Evolutionary conservation across 805 yeast species (phyloP).

Genomic region (Cephaloascus fragrans): DNA sequence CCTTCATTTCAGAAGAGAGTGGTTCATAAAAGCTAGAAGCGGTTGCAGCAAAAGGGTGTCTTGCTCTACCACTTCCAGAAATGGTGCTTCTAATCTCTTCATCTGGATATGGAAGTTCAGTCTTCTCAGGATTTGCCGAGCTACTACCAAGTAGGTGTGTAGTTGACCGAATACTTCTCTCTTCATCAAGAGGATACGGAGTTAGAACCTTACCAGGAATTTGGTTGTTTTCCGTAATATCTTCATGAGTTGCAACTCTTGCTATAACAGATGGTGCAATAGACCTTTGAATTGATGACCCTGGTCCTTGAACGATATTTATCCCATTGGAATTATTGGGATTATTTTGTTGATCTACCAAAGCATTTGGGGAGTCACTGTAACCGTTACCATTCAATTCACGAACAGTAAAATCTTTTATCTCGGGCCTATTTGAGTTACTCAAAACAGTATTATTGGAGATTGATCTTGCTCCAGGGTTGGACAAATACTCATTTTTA

Average conservation of each 20-base stretch:
- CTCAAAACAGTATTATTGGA: neutral
- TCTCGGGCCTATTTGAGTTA: neutral
- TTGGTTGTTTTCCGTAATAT: neutral
- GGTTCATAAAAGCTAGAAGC: neutral
- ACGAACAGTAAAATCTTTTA: neutral
- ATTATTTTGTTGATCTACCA: neutral
- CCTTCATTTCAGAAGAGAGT: neutral
- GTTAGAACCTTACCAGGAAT: slow-evolving; percentile 26
- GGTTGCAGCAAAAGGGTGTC: no score
- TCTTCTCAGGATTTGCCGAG: neutral
- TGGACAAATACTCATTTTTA: neutral
- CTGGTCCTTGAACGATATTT: neutral
- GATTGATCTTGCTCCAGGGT: neutral
- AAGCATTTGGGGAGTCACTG: neutral
- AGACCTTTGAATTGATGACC: neutral
- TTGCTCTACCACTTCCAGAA: neutral
- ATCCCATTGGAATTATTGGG: neutral
- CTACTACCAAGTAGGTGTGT: neutral
- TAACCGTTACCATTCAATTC: no score
- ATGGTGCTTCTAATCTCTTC: no score
- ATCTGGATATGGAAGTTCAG: neutral
- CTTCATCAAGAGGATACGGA: slow-evolving; percentile 10
- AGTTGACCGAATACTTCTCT: neutral
- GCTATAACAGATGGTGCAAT: neutral
- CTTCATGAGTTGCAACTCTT: neutral